Evolutionary conservation across 768 basidiomycete species (phyloP), one percentile per base, ranked within the genome.

Genomic region (Lactarius pseudohatsudake): DNA sequence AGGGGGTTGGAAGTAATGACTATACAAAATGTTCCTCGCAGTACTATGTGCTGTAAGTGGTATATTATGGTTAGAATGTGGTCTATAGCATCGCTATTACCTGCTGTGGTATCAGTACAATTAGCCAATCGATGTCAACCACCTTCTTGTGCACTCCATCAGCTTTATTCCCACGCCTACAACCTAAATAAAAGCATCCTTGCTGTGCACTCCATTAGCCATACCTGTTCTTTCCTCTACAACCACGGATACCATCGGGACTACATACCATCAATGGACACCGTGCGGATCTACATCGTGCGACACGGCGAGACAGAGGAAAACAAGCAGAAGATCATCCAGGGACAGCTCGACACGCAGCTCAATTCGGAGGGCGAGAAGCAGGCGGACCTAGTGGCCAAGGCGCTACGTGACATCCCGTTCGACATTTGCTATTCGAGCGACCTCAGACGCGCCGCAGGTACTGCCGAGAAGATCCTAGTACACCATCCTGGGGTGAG

Each of bases 281-380:
- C 78, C 32, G 80, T 81, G 30, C 79, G 79, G 61, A 70, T 92
- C 56, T 90, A 87, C 73, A 77, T 91, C 68, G 81, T 91, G 58
- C 85, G 91, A 53, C 91, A 93, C 70, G 91, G 90, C 22, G 90
- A 93, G 79, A 93, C 91, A 30, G 81, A 85, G 50, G 86, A 82
- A 72, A 92, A 92, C 75, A 76, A 79, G 61, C 75, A 77, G 7
- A 78, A 80, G 30, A 84, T 89, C 64, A 82, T 91, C 55, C 91
- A 94, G 79, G 92, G 92, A 47, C 92, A 94, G 10, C 71, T 85
- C 63, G 88, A 94, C 76, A 87, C 86, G 8, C 69, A 75, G 47
- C 79, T 94, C 72, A 92, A 92, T 70, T 82, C 79, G 18, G 76
- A 74, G 4, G 92, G 92, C 16, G 62, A 80, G 57, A 77, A 77